Evolutionary conservation across 768 basidiomycete species (phyloP).

Genomic region (Leccinum fibrillosum): DNA sequence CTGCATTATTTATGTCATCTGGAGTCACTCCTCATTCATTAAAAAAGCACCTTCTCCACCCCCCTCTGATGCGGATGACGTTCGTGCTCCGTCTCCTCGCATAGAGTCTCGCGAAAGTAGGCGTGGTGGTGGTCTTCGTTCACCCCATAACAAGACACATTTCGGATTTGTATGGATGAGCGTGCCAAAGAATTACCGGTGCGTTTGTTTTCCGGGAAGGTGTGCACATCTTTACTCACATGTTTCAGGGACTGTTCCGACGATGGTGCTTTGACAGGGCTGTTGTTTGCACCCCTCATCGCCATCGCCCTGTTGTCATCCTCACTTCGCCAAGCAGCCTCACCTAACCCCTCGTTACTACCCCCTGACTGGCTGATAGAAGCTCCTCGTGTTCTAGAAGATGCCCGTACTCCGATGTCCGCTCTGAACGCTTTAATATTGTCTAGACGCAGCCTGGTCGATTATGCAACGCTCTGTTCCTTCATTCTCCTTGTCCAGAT

Average conservation of each 20-base stretch:
- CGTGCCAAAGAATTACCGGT: slow-evolving; percentile 86
- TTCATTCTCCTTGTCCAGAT: slow-evolving; percentile 78
- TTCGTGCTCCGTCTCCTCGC: slow-evolving; percentile 38
- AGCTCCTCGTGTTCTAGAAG: slow-evolving; percentile 53
- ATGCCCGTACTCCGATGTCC: slow-evolving; percentile 39
- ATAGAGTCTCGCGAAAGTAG: slow-evolving; percentile 47
- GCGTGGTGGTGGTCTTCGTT: slow-evolving; percentile 31
- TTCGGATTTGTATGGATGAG: slow-evolving; percentile 88
- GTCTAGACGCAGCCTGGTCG: slow-evolving; percentile 73
- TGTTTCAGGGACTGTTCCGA: slow-evolving; percentile 67
- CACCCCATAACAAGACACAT: slow-evolving; percentile 41
- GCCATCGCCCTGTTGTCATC: slow-evolving; percentile 64
- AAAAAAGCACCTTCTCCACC: slow-evolving; percentile 15
- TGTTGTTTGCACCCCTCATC: slow-evolving; percentile 82
- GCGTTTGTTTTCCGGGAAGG: slow-evolving; percentile 11
- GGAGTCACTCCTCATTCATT: slow-evolving; percentile 53
- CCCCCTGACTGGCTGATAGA: slow-evolving; percentile 79
- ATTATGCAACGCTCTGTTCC: slow-evolving; percentile 78
- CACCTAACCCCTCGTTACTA: slow-evolving; percentile 33
- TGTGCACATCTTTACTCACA: slow-evolving; percentile 8
- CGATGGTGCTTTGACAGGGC: slow-evolving; percentile 81
- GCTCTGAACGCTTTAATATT: slow-evolving; percentile 54
- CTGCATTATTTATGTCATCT: slow-evolving; percentile 59
- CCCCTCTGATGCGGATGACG: slow-evolving; percentile 19
- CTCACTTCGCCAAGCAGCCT: slow-evolving; percentile 39